These are phyloP conservation scores for Geotrichum klebahnii DNA, from an alignment of 1,139 yeast species.

Conservation along the genomic window DNA sequence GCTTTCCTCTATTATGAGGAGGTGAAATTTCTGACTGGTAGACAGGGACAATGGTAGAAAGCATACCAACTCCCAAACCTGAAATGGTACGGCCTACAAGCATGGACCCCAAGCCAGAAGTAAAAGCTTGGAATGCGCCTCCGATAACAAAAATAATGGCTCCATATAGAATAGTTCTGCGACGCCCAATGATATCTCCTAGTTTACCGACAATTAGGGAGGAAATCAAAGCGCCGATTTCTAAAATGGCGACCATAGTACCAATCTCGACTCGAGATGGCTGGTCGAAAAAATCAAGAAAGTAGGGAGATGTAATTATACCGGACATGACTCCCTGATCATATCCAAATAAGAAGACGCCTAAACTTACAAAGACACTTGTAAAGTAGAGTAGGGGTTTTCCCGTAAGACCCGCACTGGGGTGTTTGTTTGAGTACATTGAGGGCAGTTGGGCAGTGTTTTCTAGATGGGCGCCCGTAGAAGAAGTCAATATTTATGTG, in stretches of 20 bases:
- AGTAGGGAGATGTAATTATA: constrained; percentile 62
- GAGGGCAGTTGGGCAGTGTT: no score
- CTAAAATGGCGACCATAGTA: constrained; percentile 78
- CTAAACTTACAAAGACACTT: constrained; percentile 73
- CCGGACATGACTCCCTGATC: constrained; percentile 93
- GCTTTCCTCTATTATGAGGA: constrained; percentile 79
- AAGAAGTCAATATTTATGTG: no score
- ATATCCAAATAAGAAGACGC: constrained; percentile 82
- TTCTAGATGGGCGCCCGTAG: no score
- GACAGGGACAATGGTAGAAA: constrained; percentile 93
- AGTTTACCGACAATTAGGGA: constrained; percentile 71
- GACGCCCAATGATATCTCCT: constrained; percentile 77
- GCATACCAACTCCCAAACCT: constrained; percentile 84
- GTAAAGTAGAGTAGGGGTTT: constrained; percentile 57
- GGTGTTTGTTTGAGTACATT: no score
- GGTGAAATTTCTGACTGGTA: constrained; percentile 91
- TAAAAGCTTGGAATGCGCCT: constrained; percentile 65
- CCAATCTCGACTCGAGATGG: constrained; percentile 70
- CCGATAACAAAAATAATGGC: constrained; percentile 77
- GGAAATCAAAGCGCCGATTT: constrained; percentile 78
- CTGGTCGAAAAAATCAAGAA: constrained; percentile 65
- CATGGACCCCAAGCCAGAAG: constrained; percentile 49
- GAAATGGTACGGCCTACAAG: constrained; percentile 73
- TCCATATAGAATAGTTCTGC: constrained; percentile 77
- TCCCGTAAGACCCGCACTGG: constrained; percentile 34